Evolutionary conservation across 2,329 filamentous ascomycete species (phyloP), one percentile per base, ranked within the genome.

Genomic region (Venturiaceae sp.): DNA sequence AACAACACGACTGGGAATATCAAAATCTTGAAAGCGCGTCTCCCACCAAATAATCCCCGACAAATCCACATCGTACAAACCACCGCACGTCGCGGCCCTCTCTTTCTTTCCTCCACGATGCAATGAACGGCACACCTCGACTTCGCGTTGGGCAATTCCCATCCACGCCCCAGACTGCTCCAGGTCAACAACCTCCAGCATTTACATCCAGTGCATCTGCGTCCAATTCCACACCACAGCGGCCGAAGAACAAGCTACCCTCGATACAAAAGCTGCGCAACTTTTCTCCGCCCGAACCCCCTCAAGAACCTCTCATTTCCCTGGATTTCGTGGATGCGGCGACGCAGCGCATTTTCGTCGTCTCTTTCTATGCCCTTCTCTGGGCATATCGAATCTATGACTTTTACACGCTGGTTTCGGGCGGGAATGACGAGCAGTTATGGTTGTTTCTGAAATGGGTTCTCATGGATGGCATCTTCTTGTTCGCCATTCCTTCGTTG

Each of bases 371-470:
- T 71, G 71, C 85, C 44, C 78, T 81, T 33, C 75, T 99, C 26
- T 81, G 88, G 72, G 85, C 84, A 61, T 97, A 90, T 86, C 86
- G 90, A 66, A 74, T 94, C 34, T 96, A 91, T 72, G 91, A 99
- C 75, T 95, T 89, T 77, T 83, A 85, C 63, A 83, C 82, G 59
- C 75, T 92, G 62, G 80, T 91, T 39, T 86, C 92, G 11, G 36
- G 44, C 14, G 88, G 92, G 63, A 89, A 95, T 63, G 83, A 88
- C 60, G 86, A 90, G 66, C 95, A 92, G n/a, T 86, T 94, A 62
- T 88, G 85, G 81, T 80, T 92, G 53, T 96, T 96, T 69, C 76
- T 95, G 67, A 99, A 97, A 81, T 99, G 94, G 94, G 82, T 89
- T 62, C 79, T 85, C 60, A 83, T 99, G 62, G 94, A 99, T 74